phyloP scores from a whole-genome alignment of 2,329 filamentous ascomycete species.

The Pseudophaeomoniella oleicola region DNA sequence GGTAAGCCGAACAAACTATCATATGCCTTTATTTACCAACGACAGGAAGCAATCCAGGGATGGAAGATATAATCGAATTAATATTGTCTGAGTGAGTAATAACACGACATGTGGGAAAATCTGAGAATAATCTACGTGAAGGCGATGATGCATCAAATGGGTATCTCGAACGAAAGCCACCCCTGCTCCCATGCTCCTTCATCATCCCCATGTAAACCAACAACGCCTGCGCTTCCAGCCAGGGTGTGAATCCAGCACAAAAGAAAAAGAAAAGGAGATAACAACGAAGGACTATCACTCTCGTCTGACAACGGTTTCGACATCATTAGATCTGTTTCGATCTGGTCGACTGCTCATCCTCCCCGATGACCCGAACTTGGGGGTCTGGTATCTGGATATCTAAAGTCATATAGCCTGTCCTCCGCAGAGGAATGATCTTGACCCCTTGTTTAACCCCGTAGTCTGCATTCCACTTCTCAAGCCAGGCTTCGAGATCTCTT shows the following conservation, averaged over 20 bases:
- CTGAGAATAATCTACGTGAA: too few species aligned
- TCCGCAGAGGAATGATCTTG: conserved; percentile 61
- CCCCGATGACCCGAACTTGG: conserved; percentile 28
- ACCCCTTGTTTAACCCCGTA: conserved; percentile 46
- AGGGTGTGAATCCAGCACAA: not conserved
- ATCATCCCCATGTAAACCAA: too few species aligned
- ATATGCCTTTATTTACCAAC: too few species aligned
- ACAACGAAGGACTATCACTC: not conserved
- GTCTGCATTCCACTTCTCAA: conserved; percentile 74
- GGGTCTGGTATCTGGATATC: conserved; percentile 37
- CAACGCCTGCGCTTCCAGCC: not conserved
- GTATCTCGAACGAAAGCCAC: not conserved
- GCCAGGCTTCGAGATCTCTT: conserved; percentile 58
- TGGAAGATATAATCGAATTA: too few species aligned
- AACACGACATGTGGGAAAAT: too few species aligned
- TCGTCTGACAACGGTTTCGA: not conserved
- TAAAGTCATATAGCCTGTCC: conserved; percentile 69
- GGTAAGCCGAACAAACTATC: too few species aligned
- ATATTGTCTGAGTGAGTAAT: too few species aligned
- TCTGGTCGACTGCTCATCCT: conserved; percentile 5
- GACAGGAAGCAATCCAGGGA: too few species aligned
- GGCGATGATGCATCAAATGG: not conserved
- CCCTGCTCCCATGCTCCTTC: too few species aligned
- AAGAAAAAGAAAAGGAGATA: too few species aligned
- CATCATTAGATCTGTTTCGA: not conserved